A percentile compares a stretch with the other conserved stretches of the same genome.
Conservation (phyloP, 2,329 filamentous ascomycete genomes). For the Claviceps citrina region DNA sequence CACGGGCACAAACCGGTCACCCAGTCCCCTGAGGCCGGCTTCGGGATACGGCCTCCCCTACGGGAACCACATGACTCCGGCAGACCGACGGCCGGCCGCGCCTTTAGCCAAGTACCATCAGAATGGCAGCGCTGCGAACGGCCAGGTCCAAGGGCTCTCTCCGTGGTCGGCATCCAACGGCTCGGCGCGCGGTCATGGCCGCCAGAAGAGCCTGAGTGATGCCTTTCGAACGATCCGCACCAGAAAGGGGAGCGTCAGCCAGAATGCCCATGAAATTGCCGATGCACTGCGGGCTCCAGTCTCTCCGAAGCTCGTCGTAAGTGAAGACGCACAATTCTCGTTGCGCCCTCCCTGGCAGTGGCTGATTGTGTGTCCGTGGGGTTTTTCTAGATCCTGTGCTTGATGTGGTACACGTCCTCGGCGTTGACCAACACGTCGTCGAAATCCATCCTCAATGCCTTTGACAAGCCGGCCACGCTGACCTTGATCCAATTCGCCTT, state of each 20-base stretch:
- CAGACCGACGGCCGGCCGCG: conserved; percentile 9
- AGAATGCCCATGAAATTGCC: conserved; percentile 86
- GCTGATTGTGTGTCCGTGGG: conserved; percentile 11
- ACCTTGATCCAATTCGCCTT: conserved; percentile 89
- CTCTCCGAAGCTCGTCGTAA: conserved; percentile 75
- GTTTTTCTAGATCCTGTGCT: conserved; percentile 62
- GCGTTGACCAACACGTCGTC: conserved; percentile 95
- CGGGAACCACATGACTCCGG: conserved; percentile 12
- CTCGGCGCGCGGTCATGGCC: conserved; percentile 37
- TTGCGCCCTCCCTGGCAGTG: neutral
- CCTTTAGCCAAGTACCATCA: conserved; percentile 1
- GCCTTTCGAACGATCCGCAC: conserved; percentile 72
- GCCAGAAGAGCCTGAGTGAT: conserved; percentile 79
- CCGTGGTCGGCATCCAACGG: conserved; percentile 15
- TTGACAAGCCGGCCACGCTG: conserved; percentile 79
- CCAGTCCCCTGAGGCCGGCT: conserved; percentile 14
- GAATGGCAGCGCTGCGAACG: conserved; percentile 1
- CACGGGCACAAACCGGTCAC: conserved; percentile 14
- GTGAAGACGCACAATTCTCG: conserved; percentile 6
- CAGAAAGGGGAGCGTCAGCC: conserved; percentile 71
- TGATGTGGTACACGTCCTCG: conserved; percentile 89
- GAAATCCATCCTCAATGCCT: conserved; percentile 86
- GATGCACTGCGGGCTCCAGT: conserved; percentile 81
- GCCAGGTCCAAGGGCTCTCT: conserved; percentile 1
- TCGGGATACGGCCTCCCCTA: conserved; percentile 13